A percentile compares a stretch with the other conserved stretches of the same genome.
Conservation (phyloP, 2,329 filamentous ascomycete species). For the Botrytis hyacinthi region DNA sequence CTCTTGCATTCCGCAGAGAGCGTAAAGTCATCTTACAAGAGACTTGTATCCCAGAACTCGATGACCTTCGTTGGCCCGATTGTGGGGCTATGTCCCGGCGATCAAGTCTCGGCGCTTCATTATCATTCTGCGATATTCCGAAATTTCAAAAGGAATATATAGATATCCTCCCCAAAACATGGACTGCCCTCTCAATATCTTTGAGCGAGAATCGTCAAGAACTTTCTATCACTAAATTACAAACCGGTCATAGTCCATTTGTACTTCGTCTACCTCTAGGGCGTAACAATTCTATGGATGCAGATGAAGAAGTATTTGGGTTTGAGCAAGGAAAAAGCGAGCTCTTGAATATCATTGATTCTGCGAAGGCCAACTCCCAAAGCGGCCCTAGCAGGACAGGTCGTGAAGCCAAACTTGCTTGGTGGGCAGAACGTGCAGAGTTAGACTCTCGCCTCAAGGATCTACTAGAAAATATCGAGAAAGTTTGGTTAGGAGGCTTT, state of each 20-base stretch:
- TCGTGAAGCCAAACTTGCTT: constrained; percentile 74
- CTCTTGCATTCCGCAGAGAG: constrained; percentile 66
- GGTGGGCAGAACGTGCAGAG: constrained; percentile 84
- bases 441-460: constrained; percentile 76
- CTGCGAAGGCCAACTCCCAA: constrained; percentile 83
- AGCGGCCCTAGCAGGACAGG: constrained; percentile 66
- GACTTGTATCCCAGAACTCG: constrained; percentile 29
- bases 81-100: constrained; percentile 39
- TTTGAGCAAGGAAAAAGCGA: constrained; percentile 79
- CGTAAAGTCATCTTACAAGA: constrained; percentile 48
- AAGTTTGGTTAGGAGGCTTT: constrained; percentile 94
- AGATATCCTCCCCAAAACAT: constrained; percentile 76
- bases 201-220: constrained; percentile 81
- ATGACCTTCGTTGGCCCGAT: constrained; percentile 43
- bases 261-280: constrained; percentile 82
- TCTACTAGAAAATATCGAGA: constrained; percentile 81
- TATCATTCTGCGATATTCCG: constrained; percentile 47
- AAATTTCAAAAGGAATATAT: constrained; percentile 78
- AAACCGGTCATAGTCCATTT: constrained; percentile 73
- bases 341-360: constrained; percentile 75
- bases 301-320: constrained; percentile 76
- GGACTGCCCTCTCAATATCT: constrained; percentile 84
- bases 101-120: constrained; percentile 47
- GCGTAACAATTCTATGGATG: constrained; percentile 75
- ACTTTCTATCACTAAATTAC: constrained; percentile 83